Conservation (phyloP, 2,329 filamentous ascomycete species). For the Septoria linicola region DNA sequence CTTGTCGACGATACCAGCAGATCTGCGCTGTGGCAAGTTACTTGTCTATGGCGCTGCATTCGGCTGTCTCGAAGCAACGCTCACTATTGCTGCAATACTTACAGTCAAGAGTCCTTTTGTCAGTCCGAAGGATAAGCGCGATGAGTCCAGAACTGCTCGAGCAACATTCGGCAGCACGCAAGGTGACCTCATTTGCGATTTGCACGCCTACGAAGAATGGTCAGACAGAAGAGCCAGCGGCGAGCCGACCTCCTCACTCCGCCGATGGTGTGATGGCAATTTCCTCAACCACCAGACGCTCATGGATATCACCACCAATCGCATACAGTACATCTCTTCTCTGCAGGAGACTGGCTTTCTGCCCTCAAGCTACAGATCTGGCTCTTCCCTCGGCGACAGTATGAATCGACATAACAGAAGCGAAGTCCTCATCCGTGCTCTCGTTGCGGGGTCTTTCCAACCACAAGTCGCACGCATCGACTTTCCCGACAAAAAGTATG, state of each 20-base stretch:
- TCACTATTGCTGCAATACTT: constrained; percentile 89
- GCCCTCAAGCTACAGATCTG: constrained; percentile 31
- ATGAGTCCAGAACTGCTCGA: constrained; percentile 75
- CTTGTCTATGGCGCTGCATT: constrained; percentile 96
- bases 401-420: constrained; percentile 53
- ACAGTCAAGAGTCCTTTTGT: constrained; percentile 85
- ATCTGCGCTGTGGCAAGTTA: constrained; percentile 87
- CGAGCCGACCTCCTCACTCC: constrained; percentile 59
- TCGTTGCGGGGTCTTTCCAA: constrained; percentile 53
- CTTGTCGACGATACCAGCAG: constrained; percentile 91
- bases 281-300: constrained; percentile 82
- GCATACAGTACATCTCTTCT: constrained; percentile 79
- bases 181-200: constrained; percentile 84
- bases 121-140: constrained; percentile 76
- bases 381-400: constrained; percentile 24
- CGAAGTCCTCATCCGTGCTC: constrained; percentile 48
- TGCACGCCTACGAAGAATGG: constrained; percentile 83
- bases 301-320: constrained; percentile 82
- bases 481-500: constrained; percentile 94
- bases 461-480: constrained; percentile 91
- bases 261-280: constrained; percentile 78
- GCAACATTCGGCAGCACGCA: constrained; percentile 70
- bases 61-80: constrained; percentile 81
- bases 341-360: constrained; percentile 84
- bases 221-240: constrained; percentile 61